Evolutionary conservation across 2,329 filamentous ascomycete species (phyloP).

Genomic region (Cladosporium colombiae): DNA sequence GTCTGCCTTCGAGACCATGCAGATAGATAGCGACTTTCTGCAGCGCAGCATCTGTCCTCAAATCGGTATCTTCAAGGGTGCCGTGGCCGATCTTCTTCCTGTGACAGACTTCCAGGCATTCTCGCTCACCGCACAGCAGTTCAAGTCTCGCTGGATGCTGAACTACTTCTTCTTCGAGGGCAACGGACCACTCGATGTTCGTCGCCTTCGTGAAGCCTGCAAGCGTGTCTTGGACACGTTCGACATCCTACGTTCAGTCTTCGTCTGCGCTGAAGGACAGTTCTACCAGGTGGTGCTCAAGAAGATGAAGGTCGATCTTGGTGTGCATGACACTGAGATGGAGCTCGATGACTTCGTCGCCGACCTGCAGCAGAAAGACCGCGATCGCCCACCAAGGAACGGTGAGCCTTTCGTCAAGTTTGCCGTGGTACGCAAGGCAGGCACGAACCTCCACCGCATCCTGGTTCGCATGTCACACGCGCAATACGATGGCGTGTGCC

Average conservation of each 20-base stretch:
- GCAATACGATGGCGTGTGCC: slow-evolving; percentile 33
- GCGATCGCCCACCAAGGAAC: slow-evolving; percentile 18
- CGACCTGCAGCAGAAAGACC: slow-evolving; percentile 22
- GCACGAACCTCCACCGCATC: slow-evolving; percentile 28
- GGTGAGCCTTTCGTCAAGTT: slow-evolving; percentile 30
- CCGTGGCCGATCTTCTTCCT: slow-evolving; percentile 23
- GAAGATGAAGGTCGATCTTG: slow-evolving; percentile 42
- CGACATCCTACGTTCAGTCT: slow-evolving; percentile 58
- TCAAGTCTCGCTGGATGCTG: slow-evolving; percentile 21
- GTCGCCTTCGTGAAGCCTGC: slow-evolving; percentile 26
- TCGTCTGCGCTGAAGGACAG: slow-evolving; percentile 48
- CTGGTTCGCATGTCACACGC: slow-evolving; percentile 37
- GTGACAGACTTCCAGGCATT: slow-evolving; percentile 31
- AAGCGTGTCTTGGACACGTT: slow-evolving; percentile 24
- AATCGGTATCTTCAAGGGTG: slow-evolving; percentile 28
- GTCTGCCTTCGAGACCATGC: slow-evolving; percentile 13
- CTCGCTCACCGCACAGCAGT: slow-evolving; percentile 18
- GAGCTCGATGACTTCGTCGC: slow-evolving; percentile 22
- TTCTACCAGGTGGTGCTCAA: slow-evolving; percentile 45
- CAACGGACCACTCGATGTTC: slow-evolving; percentile 25
- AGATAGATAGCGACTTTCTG: slow-evolving; percentile 16
- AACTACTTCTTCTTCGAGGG: slow-evolving; percentile 31
- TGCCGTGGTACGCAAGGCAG: slow-evolving; percentile 26
- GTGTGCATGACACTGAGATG: slow-evolving; percentile 24
- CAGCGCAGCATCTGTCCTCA: slow-evolving; percentile 29